A percentile compares a stretch with the other conserved stretches of the same genome.
These are phyloP conservation scores for Psilocybe azurescens DNA, from an alignment of 768 basidiomycete genomes.

Conservation along the genomic window DNA sequence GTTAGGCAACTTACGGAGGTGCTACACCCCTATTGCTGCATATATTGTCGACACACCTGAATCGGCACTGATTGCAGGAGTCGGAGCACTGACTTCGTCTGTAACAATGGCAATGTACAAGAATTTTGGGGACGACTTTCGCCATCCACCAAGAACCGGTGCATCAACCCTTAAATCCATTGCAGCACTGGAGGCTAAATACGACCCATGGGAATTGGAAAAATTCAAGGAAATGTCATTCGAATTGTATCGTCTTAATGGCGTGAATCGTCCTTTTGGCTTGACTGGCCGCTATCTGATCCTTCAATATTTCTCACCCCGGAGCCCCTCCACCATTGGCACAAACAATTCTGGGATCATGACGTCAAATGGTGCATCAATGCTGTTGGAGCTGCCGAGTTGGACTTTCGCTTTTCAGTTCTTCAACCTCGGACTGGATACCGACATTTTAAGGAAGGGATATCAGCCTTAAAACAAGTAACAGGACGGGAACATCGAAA, in stretches of 20 bases:
- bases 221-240: too few relatives aligned
- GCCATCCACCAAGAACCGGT: too few relatives aligned
- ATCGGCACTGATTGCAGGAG: too few relatives aligned
- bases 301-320: constrained; percentile 37
- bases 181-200: too few relatives aligned
- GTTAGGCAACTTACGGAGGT: constrained; percentile 24
- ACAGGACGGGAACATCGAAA: constrained; percentile 45
- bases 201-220: too few relatives aligned
- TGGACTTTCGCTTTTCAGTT: constrained; percentile 41
- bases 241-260: constrained; percentile 36
- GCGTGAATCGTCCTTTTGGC: constrained; percentile 43
- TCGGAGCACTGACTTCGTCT: too few relatives aligned
- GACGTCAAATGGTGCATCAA: constrained; percentile 42
- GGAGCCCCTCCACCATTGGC: constrained; percentile 44
- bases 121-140: too few relatives aligned
- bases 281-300: constrained; percentile 38
- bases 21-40: constrained; percentile 32
- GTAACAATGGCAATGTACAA: too few relatives aligned
- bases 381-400: constrained; percentile 33
- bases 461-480: constrained; percentile 45
- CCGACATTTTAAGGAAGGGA: constrained; percentile 43
- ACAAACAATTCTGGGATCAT: constrained; percentile 44
- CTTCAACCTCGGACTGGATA: constrained; percentile 40
- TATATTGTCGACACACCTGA: too few relatives aligned
- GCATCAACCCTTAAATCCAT: too few relatives aligned